Evolutionary conservation across 805 yeast genomes (phyloP).

Genomic region (Maudiozyma barnettii): DNA sequence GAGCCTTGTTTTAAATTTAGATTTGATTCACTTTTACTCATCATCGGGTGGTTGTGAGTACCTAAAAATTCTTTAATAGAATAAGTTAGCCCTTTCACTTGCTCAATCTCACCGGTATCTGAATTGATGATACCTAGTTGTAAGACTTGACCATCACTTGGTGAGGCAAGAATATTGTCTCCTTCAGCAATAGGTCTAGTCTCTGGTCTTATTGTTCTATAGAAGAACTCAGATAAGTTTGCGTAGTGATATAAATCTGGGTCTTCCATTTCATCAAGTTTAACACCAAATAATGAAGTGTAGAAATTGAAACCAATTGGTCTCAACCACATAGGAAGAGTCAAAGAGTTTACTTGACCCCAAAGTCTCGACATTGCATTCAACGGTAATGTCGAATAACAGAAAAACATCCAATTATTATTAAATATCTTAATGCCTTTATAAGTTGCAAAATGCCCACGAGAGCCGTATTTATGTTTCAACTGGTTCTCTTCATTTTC

Average conservation of each 20-base stretch:
- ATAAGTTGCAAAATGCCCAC: constrained; percentile 12
- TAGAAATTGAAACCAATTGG: constrained; percentile 73
- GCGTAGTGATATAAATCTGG: constrained; percentile 64
- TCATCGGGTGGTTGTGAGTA: constrained; percentile 29
- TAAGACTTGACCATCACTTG: constrained; percentile 86
- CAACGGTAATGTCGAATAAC: constrained; percentile 83
- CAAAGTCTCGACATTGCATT: constrained; percentile 86
- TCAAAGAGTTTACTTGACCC: constrained; percentile 83
- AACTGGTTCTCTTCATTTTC: constrained; percentile 8
- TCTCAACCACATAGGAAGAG: constrained; percentile 81
- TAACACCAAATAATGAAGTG: constrained; percentile 74
- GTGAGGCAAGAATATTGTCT: constrained; percentile 60
- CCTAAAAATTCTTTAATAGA: constrained; percentile 85
- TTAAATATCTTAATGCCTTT: constrained; percentile 29
- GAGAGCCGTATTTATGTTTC: constrained; percentile 12
- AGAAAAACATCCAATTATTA: constrained; percentile 76
- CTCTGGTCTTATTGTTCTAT: constrained; percentile 69
- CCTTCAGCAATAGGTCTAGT: constrained; percentile 64
- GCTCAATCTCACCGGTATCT: constrained; percentile 82
- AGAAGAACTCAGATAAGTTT: constrained; percentile 86
- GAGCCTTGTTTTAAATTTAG: constrained; percentile 32
- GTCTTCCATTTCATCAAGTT: constrained; percentile 80
- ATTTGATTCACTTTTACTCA: constrained; percentile 23
- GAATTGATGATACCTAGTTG: constrained; percentile 65
- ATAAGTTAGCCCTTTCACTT: constrained; percentile 93